Conservation (phyloP, 169 alveolate species). For the Ichthyophthirius multifiliis region DNA sequence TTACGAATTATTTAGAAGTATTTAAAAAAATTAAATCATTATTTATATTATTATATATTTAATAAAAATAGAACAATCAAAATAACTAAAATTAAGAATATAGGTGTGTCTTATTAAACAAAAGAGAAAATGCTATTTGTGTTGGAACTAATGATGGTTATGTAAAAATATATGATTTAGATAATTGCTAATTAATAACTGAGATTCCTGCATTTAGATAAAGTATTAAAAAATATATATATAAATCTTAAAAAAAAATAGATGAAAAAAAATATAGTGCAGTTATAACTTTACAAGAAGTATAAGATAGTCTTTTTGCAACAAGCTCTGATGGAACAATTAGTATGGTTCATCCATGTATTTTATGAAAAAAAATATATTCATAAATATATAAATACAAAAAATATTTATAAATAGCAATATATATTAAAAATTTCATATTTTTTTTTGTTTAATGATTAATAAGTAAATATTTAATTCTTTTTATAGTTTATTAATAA, state of each 20-base stretch:
- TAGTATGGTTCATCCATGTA: background rate
- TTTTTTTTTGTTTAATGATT: no score
- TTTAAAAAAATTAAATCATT: no score
- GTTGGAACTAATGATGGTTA: slow-evolving; percentile 1
- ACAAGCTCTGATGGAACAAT: background rate
- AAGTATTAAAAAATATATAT: background rate
- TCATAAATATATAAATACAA: no score
- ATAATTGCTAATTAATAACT: background rate
- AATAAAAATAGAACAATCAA: background rate
- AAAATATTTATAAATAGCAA: no score
- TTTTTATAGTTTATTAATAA: no score
- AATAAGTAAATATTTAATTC: no score
- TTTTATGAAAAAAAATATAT: background rate
- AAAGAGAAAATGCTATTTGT: background rate
- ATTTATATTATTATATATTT: no score
- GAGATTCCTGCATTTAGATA: background rate
- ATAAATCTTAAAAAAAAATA: background rate
- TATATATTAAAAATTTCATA: no score
- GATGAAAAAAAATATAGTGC: background rate
- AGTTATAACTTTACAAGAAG: background rate
- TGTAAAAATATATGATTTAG: background rate
- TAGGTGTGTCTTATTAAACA: background rate
- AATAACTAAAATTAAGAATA: background rate
- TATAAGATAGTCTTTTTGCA: background rate
- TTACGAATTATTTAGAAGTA: background rate